Percentiles rank a stretch among this genome's conserved stretches.
Evolutionary conservation across 2,329 filamentous ascomycete species (phyloP).

Genomic region (Pleurostoma richardsiae): DNA sequence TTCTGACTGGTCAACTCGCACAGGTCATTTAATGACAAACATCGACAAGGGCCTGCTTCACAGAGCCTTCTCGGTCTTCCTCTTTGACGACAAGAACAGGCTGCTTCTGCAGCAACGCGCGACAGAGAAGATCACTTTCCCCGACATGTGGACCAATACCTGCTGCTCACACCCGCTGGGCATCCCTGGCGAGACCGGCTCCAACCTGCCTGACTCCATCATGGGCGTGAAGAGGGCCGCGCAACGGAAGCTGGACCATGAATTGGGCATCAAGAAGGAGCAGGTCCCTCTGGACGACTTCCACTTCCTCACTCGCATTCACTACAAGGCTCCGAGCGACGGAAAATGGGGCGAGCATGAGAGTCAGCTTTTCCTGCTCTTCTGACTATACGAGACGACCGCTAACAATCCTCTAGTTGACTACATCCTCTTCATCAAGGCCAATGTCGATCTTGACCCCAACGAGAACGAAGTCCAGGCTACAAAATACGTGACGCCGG

Average conservation of each 20-base stretch:
- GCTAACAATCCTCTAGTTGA: slow-evolving; percentile 57
- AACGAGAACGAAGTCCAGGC: slow-evolving; percentile 89
- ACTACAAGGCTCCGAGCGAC: slow-evolving; percentile 95
- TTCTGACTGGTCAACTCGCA: slow-evolving; percentile 1
- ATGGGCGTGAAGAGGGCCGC: slow-evolving; percentile 87
- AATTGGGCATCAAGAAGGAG: slow-evolving; percentile 83
- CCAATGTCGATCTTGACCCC: slow-evolving; percentile 74
- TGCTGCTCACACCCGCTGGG: slow-evolving; percentile 97
- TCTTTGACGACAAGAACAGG: slow-evolving; percentile 91
- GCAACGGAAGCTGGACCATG: slow-evolving; percentile 88
- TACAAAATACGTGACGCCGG: slow-evolving; percentile 75
- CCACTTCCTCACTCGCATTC: slow-evolving; percentile 90
- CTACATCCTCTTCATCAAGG: slow-evolving; percentile 98
- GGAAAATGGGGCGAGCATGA: slow-evolving; percentile 99
- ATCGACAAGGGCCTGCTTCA: slow-evolving; percentile 94
- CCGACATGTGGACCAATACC: slow-evolving; percentile 99
- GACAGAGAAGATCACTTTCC: slow-evolving; percentile 96
- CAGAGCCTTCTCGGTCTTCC: slow-evolving; percentile 95
- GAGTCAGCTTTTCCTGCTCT: slow-evolving; percentile 54
- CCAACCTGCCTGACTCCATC: slow-evolving; percentile 72
- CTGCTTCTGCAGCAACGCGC: slow-evolving; percentile 94
- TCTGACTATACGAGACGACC: background rate
- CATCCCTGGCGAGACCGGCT: slow-evolving; percentile 85
- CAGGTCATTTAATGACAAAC: slow-evolving; percentile 98
- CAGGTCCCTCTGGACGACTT: slow-evolving; percentile 92